Conservation (phyloP, 2,329 filamentous ascomycete species). For the Aureobasidium uvarum region DNA sequence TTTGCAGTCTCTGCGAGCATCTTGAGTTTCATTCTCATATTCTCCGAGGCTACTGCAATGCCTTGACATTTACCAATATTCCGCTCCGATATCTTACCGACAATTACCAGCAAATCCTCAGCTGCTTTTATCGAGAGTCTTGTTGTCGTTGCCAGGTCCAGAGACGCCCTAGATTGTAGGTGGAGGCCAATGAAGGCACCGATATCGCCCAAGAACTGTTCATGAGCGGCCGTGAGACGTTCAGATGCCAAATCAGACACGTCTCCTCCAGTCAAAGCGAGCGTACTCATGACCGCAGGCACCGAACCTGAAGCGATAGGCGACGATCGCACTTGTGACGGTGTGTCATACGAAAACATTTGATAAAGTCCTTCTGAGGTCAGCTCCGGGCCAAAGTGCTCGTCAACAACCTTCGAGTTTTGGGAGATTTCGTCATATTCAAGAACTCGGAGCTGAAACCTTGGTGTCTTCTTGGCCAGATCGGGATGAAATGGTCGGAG, state of each 20-base stretch:
- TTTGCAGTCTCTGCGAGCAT: constrained; percentile 78
- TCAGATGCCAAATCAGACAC: constrained; percentile 70
- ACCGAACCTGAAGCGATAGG: not conserved
- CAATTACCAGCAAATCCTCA: constrained; percentile 71
- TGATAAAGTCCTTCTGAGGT: not conserved
- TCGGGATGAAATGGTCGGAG: not conserved
- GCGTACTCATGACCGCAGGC: not conserved
- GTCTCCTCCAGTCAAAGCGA: not conserved
- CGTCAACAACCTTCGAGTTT: not conserved
- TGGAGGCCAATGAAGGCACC: constrained; percentile 93
- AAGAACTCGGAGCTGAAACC: constrained; percentile 1
- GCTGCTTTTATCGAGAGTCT: constrained; percentile 81
- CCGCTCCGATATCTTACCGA: constrained; percentile 79
- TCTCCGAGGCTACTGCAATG: constrained; percentile 66
- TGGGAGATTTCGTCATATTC: not conserved
- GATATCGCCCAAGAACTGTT: constrained; percentile 84
- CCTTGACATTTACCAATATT: constrained; percentile 66
- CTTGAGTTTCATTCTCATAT: constrained; percentile 76
- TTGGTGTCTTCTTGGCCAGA: not conserved
- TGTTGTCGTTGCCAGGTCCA: constrained; percentile 77
- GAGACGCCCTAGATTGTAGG: constrained; percentile 84
- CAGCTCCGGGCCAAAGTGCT: not conserved
- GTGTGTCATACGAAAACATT: not conserved
- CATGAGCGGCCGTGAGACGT: constrained; percentile 74
- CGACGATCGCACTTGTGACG: not conserved